Base-by-base conservation (phyloP, 2,329 filamentous ascomycete species). In the Diaporthe citriasiana region DNA sequence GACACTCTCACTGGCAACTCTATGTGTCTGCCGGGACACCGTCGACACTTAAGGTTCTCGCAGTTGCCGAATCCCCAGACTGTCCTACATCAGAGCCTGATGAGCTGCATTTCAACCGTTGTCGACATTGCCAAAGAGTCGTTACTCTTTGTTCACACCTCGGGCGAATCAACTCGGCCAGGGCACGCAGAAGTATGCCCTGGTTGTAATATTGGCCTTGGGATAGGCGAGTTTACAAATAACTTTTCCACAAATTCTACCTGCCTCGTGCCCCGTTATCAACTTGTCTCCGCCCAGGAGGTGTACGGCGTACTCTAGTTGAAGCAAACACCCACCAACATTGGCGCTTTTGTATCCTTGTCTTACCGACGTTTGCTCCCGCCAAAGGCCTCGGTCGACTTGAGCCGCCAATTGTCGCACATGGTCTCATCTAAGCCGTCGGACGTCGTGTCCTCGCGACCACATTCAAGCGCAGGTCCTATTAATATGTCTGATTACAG, bases 131-230 rank as follows among this genome's bases (percentile, higher is more conserved):
- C 15, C n/a, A 13, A 65, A 50, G 42, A n/a, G 3, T 1, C 22
- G 12, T 1, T 35, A 10, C 12, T 15, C 17, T 25, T 30, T 5
- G 1, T 22, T 6, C 15, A 47, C 25, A 2, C 5, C 22, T 8
- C 5, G 3, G 27, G 4, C 6, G 19, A 9, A n/a, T 17, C 27
- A 50, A 65, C 27, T 7, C 19, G 2, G 27, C 27, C 27, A 35
- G 6, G 12, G 0, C 0, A 47, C 17, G 2, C 17, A 13, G 30
- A 4, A 10, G n/a, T 10, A 8, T 1, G 12, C 1, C 40, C 3
- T 8, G 3, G 27, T 22, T n/a, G 12, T n/a, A 4, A 13, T 2
- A 47, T 30, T 22, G 45, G 22, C 17, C 9, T 2, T 47, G 19
- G 42, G 7, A 47, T 19, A 22, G 19, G 1, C 42, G 22, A 47